These are phyloP conservation scores for Akanthomyces lecanii DNA, from an alignment of 2,329 filamentous ascomycete genomes.

Conservation along the genomic window DNA sequence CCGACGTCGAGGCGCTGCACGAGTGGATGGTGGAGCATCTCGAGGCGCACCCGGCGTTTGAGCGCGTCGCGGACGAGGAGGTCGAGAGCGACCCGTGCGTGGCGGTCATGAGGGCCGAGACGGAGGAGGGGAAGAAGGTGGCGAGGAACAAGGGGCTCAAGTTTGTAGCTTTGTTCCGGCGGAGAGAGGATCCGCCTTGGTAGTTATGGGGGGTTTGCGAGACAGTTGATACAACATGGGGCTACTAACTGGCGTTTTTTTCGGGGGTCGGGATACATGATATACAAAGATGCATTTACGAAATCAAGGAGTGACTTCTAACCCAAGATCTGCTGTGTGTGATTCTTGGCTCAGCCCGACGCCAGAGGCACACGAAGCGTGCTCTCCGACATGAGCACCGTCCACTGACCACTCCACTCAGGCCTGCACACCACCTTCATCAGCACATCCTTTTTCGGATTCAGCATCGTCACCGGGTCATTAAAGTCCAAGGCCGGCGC, in stretches of 20 bases:
- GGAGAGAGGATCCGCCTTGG: constrained; percentile 77
- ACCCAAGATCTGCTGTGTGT: no score
- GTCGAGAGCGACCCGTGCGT: constrained; percentile 68
- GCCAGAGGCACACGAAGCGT: neutral
- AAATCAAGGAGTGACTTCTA: neutral
- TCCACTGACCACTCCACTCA: neutral
- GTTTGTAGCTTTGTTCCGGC: constrained; percentile 82
- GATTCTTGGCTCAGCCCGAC: neutral
- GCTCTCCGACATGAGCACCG: neutral
- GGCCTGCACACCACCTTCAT: neutral
- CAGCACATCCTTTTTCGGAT: constrained; percentile 3
- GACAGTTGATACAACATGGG: neutral
- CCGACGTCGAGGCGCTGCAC: constrained; percentile 91
- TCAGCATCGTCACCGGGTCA: neutral
- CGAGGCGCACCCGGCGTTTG: constrained; percentile 71
- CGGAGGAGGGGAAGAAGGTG: constrained; percentile 97
- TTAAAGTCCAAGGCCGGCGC: neutral
- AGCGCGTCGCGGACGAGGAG: constrained; percentile 65
- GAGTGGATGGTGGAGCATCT: constrained; percentile 91
- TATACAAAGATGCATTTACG: neutral
- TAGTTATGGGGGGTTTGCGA: constrained; percentile 26
- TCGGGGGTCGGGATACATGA: neutral
- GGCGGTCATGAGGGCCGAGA: constrained; percentile 71
- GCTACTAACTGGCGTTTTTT: neutral
- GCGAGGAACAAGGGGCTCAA: constrained; percentile 85